Conservation (phyloP, 352 stramenopile species). For the Globisporangium canariense region DNA sequence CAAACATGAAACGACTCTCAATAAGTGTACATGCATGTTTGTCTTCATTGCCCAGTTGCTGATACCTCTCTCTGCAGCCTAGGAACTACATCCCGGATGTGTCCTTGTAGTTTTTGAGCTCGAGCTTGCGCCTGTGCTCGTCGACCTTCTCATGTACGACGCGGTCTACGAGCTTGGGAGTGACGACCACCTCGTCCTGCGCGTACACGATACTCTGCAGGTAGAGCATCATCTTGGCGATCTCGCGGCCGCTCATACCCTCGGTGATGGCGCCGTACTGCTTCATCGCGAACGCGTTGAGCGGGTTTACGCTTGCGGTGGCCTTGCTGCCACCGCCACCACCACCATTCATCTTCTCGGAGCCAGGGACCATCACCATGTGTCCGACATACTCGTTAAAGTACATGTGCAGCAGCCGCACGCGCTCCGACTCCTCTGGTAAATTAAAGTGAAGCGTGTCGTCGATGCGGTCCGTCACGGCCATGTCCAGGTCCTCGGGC, state of each 20-base stretch:
- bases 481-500: slow-evolving; percentile 73
- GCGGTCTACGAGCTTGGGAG: slow-evolving; percentile 44
- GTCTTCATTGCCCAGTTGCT: background rate
- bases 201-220: slow-evolving; percentile 82
- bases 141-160: slow-evolving; percentile 71
- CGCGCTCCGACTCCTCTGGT: slow-evolving; percentile 55
- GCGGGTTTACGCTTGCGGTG: slow-evolving; percentile 1
- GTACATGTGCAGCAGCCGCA: slow-evolving; percentile 69
- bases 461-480: slow-evolving; percentile 80
- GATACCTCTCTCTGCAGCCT: background rate
- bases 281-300: slow-evolving; percentile 26
- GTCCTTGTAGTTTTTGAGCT: slow-evolving; percentile 35
- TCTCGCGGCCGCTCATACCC: slow-evolving; percentile 83
- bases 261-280: slow-evolving; percentile 56
- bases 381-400: slow-evolving; percentile 56
- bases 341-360: background rate
- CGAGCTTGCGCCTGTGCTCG: slow-evolving; percentile 67
- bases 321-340: background rate
- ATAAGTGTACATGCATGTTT: no score
- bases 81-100: background rate
- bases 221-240: slow-evolving; percentile 86
- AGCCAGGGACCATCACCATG: slow-evolving; percentile 11
- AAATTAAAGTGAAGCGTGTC: slow-evolving; percentile 80
- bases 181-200: slow-evolving; percentile 57
- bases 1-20: no score